Evolutionary conservation across 192 early-diverging fungal genomes (phyloP).

Genomic region (Funneliformis mosseae): DNA sequence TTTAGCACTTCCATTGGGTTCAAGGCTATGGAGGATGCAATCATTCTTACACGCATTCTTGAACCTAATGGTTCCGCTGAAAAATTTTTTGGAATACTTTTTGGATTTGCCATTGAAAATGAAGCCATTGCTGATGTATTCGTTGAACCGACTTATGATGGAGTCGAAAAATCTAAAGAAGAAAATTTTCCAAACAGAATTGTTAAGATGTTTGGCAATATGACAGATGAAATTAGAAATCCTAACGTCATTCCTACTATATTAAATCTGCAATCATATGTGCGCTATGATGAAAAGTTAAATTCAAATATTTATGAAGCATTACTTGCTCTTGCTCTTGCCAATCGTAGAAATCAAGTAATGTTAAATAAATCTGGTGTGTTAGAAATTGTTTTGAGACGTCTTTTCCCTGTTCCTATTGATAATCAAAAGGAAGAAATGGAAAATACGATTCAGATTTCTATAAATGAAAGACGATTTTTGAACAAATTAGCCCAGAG

Average conservation of each 20-base stretch:
- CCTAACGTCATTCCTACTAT: constrained; percentile 40
- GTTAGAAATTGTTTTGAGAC: constrained; percentile 45
- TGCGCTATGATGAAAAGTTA: constrained; percentile 29
- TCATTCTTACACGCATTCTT: constrained; percentile 57
- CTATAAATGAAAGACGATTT: constrained; percentile 38
- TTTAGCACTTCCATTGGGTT: constrained; percentile 59
- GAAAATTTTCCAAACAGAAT: constrained; percentile 40
- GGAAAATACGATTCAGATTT: not conserved
- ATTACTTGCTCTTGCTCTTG: constrained; percentile 47
- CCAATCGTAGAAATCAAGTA: constrained; percentile 58
- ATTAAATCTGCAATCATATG: constrained; percentile 38
- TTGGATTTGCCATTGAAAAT: constrained; percentile 60
- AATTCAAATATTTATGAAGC: constrained; percentile 40
- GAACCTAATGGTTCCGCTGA: constrained; percentile 38
- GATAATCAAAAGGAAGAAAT: constrained; percentile 11
- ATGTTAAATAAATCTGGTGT: constrained; percentile 54
- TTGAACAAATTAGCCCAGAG: constrained; percentile 52
- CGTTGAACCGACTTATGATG: constrained; percentile 38
- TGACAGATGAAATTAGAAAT: constrained; percentile 44
- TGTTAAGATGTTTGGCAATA: constrained; percentile 38
- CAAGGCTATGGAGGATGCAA: constrained; percentile 57
- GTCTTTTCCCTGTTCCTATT: constrained; percentile 36
- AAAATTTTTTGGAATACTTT: constrained; percentile 58
- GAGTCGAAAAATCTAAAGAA: constrained; percentile 40
- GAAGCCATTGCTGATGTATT: constrained; percentile 49